These are phyloP conservation scores for Cyathus striatus DNA, from an alignment of 768 basidiomycete species.

Conservation along the genomic window DNA sequence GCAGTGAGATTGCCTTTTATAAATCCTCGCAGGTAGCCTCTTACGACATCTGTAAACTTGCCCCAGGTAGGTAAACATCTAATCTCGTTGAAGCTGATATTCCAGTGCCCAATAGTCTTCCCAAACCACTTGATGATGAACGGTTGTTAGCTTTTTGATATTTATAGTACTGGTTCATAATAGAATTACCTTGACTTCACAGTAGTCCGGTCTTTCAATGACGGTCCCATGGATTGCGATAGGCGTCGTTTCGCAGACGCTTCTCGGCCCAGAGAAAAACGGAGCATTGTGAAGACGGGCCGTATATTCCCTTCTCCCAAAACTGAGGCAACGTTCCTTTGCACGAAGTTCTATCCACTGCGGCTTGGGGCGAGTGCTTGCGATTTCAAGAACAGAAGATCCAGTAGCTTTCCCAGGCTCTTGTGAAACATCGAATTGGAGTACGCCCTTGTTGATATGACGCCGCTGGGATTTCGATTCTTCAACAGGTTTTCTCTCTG, in stretches of 20 bases:
- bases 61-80: conserved; percentile 25
- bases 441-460: no score
- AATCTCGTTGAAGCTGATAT: conserved; percentile 16
- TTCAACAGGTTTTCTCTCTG: no score
- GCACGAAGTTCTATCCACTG: conserved; percentile 20
- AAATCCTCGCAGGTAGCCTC: neutral
- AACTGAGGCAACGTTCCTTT: conserved; percentile 18
- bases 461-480: no score
- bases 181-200: conserved; percentile 24
- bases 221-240: conserved; percentile 19
- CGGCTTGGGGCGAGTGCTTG: no score
- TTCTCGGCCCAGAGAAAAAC: conserved; percentile 18
- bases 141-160: no score
- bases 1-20: neutral
- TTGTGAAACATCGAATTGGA: no score
- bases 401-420: no score
- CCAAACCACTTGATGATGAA: no score
- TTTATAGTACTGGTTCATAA: no score
- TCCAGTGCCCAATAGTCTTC: conserved; percentile 23
- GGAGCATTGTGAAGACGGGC: conserved; percentile 20
- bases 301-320: conserved; percentile 22
- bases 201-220: conserved; percentile 16
- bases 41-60: conserved; percentile 20
- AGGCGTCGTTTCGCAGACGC: conserved; percentile 18
- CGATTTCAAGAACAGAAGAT: no score